A percentile compares a stretch with the other conserved stretches of the same genome.
Evolutionary conservation across 2,329 filamentous ascomycete genomes (phyloP).

Genomic region (Fusarium sp.): DNA sequence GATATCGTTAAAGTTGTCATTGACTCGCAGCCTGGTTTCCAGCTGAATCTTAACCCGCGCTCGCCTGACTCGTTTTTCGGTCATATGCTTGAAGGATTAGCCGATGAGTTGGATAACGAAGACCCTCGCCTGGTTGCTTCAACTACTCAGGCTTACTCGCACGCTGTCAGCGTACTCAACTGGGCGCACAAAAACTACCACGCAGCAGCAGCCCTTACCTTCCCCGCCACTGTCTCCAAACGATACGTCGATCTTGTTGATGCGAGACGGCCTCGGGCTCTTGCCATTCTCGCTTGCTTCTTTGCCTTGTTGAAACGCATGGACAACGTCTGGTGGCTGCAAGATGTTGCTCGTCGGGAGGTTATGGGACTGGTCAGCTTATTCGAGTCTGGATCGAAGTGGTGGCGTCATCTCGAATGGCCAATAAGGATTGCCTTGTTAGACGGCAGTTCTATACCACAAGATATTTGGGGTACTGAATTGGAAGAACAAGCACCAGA

Average conservation of each 20-base stretch:
- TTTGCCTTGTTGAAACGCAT: conserved; percentile 73
- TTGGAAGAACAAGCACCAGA: conserved; percentile 56
- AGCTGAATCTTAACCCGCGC: conserved; percentile 66
- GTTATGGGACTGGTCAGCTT: conserved; percentile 71
- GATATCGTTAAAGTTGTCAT: conserved; percentile 69
- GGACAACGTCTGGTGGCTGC: conserved; percentile 75
- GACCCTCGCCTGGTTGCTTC: conserved; percentile 46
- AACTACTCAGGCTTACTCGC: conserved; percentile 66
- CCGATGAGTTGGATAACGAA: conserved; percentile 62
- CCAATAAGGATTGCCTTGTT: conserved; percentile 69
- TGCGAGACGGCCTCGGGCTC: conserved; percentile 67
- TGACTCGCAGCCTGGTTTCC: conserved; percentile 71
- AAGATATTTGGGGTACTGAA: conserved; percentile 67
- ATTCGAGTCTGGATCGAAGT: conserved; percentile 67
- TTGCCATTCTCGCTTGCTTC: conserved; percentile 73
- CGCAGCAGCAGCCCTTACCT: conserved; percentile 68
- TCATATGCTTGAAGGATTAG: conserved; percentile 66
- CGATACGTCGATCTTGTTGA: conserved; percentile 70
- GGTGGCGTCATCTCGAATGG: conserved; percentile 72
- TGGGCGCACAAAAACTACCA: conserved; percentile 72
- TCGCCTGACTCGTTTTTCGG: conserved; percentile 68
- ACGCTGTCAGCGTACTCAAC: conserved; percentile 73
- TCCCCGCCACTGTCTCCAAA: conserved; percentile 72
- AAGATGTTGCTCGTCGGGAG: conserved; percentile 72
- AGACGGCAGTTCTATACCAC: conserved; percentile 63